phyloP scores from a whole-genome alignment of 164 flowering plant species.

The Sextonia rubra region DNA sequence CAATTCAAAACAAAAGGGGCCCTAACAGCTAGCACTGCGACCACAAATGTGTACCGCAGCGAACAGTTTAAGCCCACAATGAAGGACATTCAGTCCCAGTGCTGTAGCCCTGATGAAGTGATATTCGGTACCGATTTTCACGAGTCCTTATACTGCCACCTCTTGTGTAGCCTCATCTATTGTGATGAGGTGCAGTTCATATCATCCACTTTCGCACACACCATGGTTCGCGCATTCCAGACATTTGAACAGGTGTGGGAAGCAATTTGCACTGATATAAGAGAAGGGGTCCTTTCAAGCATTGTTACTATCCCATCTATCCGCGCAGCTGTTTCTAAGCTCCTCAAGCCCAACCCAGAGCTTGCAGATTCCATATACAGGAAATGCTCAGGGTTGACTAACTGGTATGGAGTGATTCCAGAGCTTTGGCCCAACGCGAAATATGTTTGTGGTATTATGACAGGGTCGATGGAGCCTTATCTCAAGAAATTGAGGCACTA shows the following conservation, averaged over 20 bases:
- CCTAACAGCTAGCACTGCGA: conserved; percentile 67
- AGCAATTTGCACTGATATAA: conserved; percentile 63
- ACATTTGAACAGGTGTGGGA: conserved; percentile 81
- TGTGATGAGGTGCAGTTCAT: conserved; percentile 61
- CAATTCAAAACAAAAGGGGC: conserved; percentile 76
- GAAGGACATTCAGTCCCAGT: conserved; percentile 49
- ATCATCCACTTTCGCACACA: conserved; percentile 75
- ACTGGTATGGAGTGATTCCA: conserved; percentile 87
- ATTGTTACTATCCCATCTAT: conserved; percentile 58
- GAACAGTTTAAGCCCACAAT: conserved; percentile 48
- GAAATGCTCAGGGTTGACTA: conserved; percentile 53
- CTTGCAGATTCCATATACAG: conserved; percentile 50
- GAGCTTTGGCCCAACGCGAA: conserved; percentile 78
- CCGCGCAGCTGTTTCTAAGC: conserved; percentile 57
- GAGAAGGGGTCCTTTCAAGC: conserved; percentile 45
- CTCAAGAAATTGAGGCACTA: conserved; percentile 80
- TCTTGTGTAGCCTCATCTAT: conserved; percentile 72
- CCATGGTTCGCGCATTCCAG: conserved; percentile 71
- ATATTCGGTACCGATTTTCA: conserved; percentile 79
- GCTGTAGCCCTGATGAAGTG: conserved; percentile 92
- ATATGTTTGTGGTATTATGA: conserved; percentile 88
- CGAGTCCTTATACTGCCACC: conserved; percentile 81
- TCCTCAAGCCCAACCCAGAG: conserved; percentile 69
- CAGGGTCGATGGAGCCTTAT: conserved; percentile 97
- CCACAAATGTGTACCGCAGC: conserved; percentile 67